Evolutionary conservation across 2,329 filamentous ascomycete species (phyloP), one percentile per base, ranked within the genome.

Genomic region (Penicillium concentricum): DNA sequence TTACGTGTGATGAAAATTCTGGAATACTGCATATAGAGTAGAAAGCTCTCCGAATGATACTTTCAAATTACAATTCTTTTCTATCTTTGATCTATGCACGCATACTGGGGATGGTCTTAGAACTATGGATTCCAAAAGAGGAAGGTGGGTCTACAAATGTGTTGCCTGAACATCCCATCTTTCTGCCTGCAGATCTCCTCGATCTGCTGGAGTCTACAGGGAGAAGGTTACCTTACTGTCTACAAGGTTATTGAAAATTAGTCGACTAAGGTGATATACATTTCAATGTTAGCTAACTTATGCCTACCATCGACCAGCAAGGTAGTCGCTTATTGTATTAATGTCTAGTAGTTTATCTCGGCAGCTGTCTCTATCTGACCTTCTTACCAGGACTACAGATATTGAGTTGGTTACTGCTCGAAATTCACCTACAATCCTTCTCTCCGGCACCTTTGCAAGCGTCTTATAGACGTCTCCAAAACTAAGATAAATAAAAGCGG

Each of bases 1-100:
- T 54, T 43, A 54, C 4, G 52, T 50, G 38, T 50, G 37, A 54
- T 52, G 42, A 52, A 54, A 30, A 18, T 15, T 20, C n/a, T 51
- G 34, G 30, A 24, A 8, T 37, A 43, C 6, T 37, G 38, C 48
- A 54, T 45, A 43, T 35, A 51, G 28, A 28, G 28, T 24, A 44
- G 16, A 35, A 12, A 15, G 8, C 10, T 10, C 9, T 22, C 3
- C 15, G 20, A 28, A 51, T 51, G 48, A 26, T 34, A 44, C 8
- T 44, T 20, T 10, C 12, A 13, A 26, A 32, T 28, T 20, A 34
- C 9, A 34, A 8, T 30, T n/a, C 2, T 1, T 34, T 22, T 16
- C 5, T 7, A 24, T 34, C 7, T 4, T 22, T 32, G 18, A 9
- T 20, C 16, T 8, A 4, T 30, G 20, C 15, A 5, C 4, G 10